These are phyloP conservation scores for Taiozyma sp. DNA, from an alignment of 1,139 yeast species.

Conservation along the genomic window DNA sequence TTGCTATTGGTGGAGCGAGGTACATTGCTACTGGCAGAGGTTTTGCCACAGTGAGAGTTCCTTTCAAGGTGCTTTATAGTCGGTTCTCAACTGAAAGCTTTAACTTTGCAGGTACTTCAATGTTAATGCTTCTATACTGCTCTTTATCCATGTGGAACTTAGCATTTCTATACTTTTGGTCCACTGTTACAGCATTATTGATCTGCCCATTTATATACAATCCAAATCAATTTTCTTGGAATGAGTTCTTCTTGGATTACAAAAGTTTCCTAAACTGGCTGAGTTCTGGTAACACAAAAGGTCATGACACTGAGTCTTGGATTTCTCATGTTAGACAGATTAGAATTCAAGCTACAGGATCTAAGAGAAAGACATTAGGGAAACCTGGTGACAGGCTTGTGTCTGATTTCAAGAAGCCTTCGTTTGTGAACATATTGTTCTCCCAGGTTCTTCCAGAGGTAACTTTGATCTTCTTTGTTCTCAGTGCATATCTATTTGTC, in stretches of 20 bases:
- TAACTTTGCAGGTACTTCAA: slow-evolving; percentile 63
- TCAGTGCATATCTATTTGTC: slow-evolving; percentile 59
- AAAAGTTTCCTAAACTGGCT: slow-evolving; percentile 68
- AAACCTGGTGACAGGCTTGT: slow-evolving; percentile 62
- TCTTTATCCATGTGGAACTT: slow-evolving; percentile 73
- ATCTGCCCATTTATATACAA: slow-evolving; percentile 68
- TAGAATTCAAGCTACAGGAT: slow-evolving; percentile 69
- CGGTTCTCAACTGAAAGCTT: slow-evolving; percentile 71
- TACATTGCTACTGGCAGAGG: slow-evolving; percentile 77
- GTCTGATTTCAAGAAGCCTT: slow-evolving; percentile 68
- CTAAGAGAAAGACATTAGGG: slow-evolving; percentile 59
- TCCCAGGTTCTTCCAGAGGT: slow-evolving; percentile 57
- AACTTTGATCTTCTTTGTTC: slow-evolving; percentile 54
- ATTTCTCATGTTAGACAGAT: slow-evolving; percentile 64
- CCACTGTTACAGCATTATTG: slow-evolving; percentile 58
- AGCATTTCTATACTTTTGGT: slow-evolving; percentile 72
- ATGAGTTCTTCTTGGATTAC: slow-evolving; percentile 69
- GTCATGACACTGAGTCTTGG: slow-evolving; percentile 55
- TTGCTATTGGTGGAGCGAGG: slow-evolving; percentile 75
- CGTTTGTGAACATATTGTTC: slow-evolving; percentile 55
- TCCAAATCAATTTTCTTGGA: slow-evolving; percentile 77
- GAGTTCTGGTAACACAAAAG: slow-evolving; percentile 67
- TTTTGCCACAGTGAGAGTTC: slow-evolving; percentile 71
- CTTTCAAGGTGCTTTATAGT: slow-evolving; percentile 61
- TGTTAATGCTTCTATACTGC: slow-evolving; percentile 58